phyloP scores from a whole-genome alignment of 139 green algal species.

The Chlamydomonas sp. region DNA sequence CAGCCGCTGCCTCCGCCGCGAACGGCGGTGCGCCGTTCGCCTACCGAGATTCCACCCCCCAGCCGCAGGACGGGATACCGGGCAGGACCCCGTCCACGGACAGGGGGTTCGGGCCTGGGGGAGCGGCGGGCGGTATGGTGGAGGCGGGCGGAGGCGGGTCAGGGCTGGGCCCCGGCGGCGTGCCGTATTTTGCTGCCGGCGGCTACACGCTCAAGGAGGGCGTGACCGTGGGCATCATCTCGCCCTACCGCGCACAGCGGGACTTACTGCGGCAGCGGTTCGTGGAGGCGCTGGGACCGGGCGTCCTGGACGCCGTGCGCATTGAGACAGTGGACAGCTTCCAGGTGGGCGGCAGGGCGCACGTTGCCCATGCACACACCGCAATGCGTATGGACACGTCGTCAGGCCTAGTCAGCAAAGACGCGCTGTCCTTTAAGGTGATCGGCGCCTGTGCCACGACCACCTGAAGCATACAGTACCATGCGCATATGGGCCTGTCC shows the following conservation, averaged over 20 bases:
- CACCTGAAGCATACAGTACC: too few species aligned
- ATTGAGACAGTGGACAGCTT: slow-evolving; percentile 95
- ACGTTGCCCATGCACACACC: not conserved
- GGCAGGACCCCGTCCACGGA: too few species aligned
- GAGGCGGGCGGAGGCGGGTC: not conserved
- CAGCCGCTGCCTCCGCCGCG: not conserved
- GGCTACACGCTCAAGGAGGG: not conserved
- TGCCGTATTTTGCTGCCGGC: slow-evolving; percentile 1
- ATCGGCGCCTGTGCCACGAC: too few species aligned
- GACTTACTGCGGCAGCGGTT: slow-evolving; percentile 73
- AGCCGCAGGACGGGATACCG: too few species aligned
- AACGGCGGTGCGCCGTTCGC: not conserved
- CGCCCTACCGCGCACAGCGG: slow-evolving; percentile 87
- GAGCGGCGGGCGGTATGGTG: not conserved
- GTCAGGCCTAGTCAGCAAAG: too few species aligned
- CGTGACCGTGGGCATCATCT: slow-evolving; percentile 84
- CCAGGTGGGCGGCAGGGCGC: slow-evolving; percentile 43
- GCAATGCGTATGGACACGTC: not conserved
- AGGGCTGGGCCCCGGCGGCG: not conserved
- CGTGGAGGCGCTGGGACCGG: slow-evolving; percentile 52
- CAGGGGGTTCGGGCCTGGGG: too few species aligned
- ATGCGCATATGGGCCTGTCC: too few species aligned
- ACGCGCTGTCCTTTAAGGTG: too few species aligned
- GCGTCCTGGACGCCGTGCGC: slow-evolving; percentile 60
- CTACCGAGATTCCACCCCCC: too few species aligned